phyloP scores from a whole-genome alignment of 78 protist species.

The Speleostelium caveatum region DNA sequence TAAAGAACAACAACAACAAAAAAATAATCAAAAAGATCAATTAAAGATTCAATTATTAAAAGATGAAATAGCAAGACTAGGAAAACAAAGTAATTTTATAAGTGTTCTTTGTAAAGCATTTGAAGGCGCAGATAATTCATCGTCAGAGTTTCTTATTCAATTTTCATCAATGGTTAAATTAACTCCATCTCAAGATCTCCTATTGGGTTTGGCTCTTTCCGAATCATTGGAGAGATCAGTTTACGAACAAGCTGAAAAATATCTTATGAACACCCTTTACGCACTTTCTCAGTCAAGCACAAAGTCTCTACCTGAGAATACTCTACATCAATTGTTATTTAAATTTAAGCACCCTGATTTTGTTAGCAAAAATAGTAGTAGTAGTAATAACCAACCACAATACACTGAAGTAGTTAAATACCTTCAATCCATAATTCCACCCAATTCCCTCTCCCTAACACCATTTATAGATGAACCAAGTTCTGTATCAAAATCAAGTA shows the following conservation, averaged over 20 bases:
- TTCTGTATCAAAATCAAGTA: background rate
- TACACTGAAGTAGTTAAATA: constrained; percentile 9
- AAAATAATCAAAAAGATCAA: constrained; percentile 7
- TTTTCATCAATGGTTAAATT: constrained; percentile 52
- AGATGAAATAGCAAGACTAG: constrained; percentile 67
- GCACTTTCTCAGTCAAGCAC: constrained; percentile 44
- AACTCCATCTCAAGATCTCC: constrained; percentile 67
- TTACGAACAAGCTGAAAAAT: constrained; percentile 59
- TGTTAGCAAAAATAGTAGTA: no score
- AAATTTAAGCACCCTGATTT: constrained; percentile 35
- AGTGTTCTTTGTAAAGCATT: constrained; percentile 71
- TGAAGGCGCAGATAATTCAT: constrained; percentile 43
- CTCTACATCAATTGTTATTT: constrained; percentile 61
- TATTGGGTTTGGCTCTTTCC: constrained; percentile 66
- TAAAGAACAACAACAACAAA: constrained; percentile 17
- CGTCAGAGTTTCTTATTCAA: constrained; percentile 28
- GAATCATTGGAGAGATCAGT: constrained; percentile 37
- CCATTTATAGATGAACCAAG: constrained; percentile 19
- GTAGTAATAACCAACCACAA: background rate
- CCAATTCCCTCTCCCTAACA: constrained; percentile 20
- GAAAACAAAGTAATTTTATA: constrained; percentile 66
- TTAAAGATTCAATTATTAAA: constrained; percentile 68
- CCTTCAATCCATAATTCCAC: constrained; percentile 34
- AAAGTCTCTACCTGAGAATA: constrained; percentile 80
- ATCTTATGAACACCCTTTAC: constrained; percentile 17